Base-by-base conservation (phyloP, 768 basidiomycete species). In the Xerocomellus dryophilus region DNA sequence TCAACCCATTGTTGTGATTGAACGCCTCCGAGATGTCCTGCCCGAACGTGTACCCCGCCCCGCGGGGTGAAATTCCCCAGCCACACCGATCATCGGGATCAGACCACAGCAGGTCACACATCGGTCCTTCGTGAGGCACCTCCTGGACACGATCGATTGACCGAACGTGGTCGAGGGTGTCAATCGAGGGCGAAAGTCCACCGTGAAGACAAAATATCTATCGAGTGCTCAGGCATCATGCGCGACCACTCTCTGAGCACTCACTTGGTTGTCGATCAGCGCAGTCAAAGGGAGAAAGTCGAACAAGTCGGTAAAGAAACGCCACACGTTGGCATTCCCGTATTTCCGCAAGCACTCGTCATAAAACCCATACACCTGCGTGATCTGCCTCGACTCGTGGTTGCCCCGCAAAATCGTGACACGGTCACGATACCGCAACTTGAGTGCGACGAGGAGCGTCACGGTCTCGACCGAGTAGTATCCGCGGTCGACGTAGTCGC, bases 401-500 rank as follows among this genome's bases (percentile, higher is more conserved):
- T 99, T 98, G 39, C 97, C 97, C 59, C 97, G 88, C 39, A 99
- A 80, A 69, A 99, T 96, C 54, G 97, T 98, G 63, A 98, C 93
- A 49, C 96, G 88, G 74, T 98, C 96, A 58, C 94, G 91, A 76
- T 99, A 98, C 66, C 97, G 89, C 60, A 99, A 79, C 77, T 99
- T 99, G 70, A 98, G 81, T 18, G 97, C 93, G 57, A 99, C 94
- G 46, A 99, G 88, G 8, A 98, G 80, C 12, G 95, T 97, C 62
- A 99, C 95, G 1, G 97, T 99, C 76, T 99, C 97, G 52, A 99
- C 96, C 18, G 94, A 97, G 76, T 98, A 98, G 79, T 98, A 99
- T 18, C 96, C 96, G 67, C 95, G 86, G 77, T 98, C 97, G 64
- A 98, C 97, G 70, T 98, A 99, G 79, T 99, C 97, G 27, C 97